Evolutionary conservation across 2,329 filamentous ascomycete species (phyloP), one percentile per base, ranked within the genome.

Genomic region (Phialemoniopsis sp.): DNA sequence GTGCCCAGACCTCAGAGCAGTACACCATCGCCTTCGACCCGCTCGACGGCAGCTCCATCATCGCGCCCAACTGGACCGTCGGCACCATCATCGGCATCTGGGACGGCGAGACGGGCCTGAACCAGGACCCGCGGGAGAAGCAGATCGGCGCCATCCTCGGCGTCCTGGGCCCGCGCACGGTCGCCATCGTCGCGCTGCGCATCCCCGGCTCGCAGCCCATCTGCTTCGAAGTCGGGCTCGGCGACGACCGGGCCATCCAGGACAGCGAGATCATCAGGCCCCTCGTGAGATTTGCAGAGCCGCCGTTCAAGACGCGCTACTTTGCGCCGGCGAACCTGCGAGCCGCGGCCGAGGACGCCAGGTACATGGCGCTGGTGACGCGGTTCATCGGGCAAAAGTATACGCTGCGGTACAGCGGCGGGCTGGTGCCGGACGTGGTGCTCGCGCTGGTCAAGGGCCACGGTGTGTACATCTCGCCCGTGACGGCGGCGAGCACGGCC

Each of bases 1-100:
- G 10, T n/a, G 9, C 21, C 5, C 14, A 31, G 5, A 7, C 36
- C 9, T 10, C 39, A 3, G 72, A 79, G 47, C 51, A 59, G 19
- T 82, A 82, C 56, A 72, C 77, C 0, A 57, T 81, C 8, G 78
- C 76, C 1, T 83, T 82, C 47, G 79, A 83, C 47, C 79, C 79
- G 0, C 67, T 83, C 0, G 79, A 83, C 47, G 79, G 79, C 10
- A 78, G 73, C 55, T 81, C 74, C 45, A 78, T 79, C 49, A 76
- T 79, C 32, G 71, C 64, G 1, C 65, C 75, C 2, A 78, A 78
- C 51, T 79, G 74, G 74, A 66, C 71, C 1, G 75, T 79, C 8
- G 75, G 75, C 16, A 70, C 76, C 34, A 82, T 83, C 43, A 58
- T 80, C 13, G 78, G 78, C 8, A 57, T 83, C 30, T 83, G 79